phyloP scores from a whole-genome alignment of 306 rosid species.

The Castanea mollissima region DNA sequence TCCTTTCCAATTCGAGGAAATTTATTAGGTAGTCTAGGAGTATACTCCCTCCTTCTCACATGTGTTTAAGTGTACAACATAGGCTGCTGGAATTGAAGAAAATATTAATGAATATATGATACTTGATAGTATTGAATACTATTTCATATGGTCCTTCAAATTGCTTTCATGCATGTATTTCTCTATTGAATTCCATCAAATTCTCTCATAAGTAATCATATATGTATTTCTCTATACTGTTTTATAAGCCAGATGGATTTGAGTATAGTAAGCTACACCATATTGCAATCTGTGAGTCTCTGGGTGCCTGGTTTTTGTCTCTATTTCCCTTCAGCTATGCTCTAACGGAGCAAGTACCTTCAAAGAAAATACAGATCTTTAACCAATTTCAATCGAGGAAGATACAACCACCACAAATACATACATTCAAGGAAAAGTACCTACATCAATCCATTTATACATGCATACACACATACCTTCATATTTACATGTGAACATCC shows the following conservation, averaged over 20 bases:
- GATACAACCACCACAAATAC: not conserved
- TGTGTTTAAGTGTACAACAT: not conserved
- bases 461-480: no score
- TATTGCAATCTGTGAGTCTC: conserved; percentile 14
- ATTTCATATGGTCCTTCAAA: conserved; percentile 12
- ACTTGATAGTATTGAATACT: conserved; percentile 10
- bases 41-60: no score
- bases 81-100: conserved; percentile 12
- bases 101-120: conserved; percentile 6
- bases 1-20: no score
- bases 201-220: conserved; percentile 5
- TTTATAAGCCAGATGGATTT: conserved; percentile 10
- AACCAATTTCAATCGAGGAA: not conserved
- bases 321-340: conserved; percentile 17
- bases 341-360: conserved; percentile 21
- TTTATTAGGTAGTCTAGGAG: no score
- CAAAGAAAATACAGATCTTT: conserved; percentile 11
- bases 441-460: no score
- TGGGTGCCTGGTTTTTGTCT: conserved; percentile 8
- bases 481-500: no score
- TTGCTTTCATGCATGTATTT: conserved; percentile 15
- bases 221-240: conserved; percentile 24
- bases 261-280: conserved; percentile 15
- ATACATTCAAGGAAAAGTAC: not conserved
- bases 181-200: not conserved